Conservation (phyloP, 2,329 filamentous ascomycete genomes). For the Lachnellula subtilissima region DNA sequence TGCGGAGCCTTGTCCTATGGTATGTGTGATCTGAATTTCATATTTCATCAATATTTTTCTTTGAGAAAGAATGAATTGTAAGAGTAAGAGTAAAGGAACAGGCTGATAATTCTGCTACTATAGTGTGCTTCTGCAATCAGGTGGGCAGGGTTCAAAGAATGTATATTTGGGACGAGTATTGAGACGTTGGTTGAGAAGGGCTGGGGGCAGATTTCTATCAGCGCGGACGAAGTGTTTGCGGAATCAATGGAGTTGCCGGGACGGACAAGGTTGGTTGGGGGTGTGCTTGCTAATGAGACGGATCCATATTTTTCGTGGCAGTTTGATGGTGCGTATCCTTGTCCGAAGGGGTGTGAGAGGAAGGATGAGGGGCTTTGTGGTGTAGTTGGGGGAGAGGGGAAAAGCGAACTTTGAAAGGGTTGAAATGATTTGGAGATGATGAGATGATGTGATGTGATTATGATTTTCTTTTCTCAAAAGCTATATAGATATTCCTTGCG, state of each 20-base stretch:
- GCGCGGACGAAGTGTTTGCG: conserved; percentile 42
- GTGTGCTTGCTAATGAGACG: conserved; percentile 48
- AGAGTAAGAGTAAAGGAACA: background rate
- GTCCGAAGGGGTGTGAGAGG: conserved; percentile 21
- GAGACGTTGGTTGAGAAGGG: conserved; percentile 41
- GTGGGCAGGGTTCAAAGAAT: conserved; percentile 51
- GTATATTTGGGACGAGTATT: conserved; percentile 50
- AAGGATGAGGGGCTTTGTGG: conserved; percentile 7
- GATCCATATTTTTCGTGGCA: conserved; percentile 52
- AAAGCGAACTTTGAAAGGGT: conserved; percentile 3
- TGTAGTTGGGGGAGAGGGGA: background rate
- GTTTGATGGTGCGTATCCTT: conserved; percentile 33
- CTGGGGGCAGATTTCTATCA: conserved; percentile 48
- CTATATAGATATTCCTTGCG: background rate
- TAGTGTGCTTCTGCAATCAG: conserved; percentile 51
- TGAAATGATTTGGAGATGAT: background rate
- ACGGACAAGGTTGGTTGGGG: conserved; percentile 38
- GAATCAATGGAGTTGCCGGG: conserved; percentile 36
- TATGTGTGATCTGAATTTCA: conserved; percentile 1
- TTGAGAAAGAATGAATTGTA: too few species aligned
- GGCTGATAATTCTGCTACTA: conserved; percentile 1
- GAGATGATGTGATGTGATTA: background rate
- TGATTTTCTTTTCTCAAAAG: background rate
- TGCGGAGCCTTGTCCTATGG: conserved; percentile 52
- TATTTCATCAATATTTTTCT: too few species aligned